These are phyloP conservation scores for Persicaria maculosa DNA, from an alignment of 148 eudicot species.

Conservation along the genomic window DNA sequence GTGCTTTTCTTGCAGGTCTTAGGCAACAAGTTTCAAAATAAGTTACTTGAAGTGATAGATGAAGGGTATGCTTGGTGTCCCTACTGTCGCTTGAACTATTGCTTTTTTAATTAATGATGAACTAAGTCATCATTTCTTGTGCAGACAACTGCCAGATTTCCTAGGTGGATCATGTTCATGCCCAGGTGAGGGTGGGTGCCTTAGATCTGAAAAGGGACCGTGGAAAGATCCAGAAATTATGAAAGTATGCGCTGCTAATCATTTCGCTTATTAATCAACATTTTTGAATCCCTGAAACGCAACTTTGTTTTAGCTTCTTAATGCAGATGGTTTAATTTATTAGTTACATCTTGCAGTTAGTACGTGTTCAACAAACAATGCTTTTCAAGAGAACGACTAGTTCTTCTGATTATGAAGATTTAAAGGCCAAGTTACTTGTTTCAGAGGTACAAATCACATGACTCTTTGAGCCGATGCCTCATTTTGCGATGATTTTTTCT, in stretches of 20 bases:
- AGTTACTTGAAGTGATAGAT: constrained; percentile 66
- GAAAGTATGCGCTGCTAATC: constrained; percentile 43
- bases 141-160: constrained; percentile 93
- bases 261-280: neutral
- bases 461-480: neutral
- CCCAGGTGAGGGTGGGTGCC: constrained; percentile 74
- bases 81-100: neutral
- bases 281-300: neutral
- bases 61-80: constrained; percentile 40
- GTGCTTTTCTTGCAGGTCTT: constrained; percentile 47
- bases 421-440: constrained; percentile 45
- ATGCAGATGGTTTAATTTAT: neutral
- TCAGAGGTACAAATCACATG: constrained; percentile 41
- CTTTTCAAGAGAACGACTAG: constrained; percentile 44
- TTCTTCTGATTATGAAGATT: constrained; percentile 58
- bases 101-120: constrained; percentile 11
- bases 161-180: constrained; percentile 88
- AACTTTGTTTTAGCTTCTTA: neutral
- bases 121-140: constrained; percentile 17
- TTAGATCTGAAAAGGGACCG: constrained; percentile 82
- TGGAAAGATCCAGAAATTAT: constrained; percentile 88
- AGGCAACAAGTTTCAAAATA: constrained; percentile 68
- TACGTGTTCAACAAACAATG: constrained; percentile 51
- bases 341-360: constrained; percentile 41
- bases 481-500: neutral